A percentile compares a stretch with the other conserved stretches of the same genome.
phyloP scores from a whole-genome alignment of 1,139 yeast genomes.

The Geotrichum siamense region DNA sequence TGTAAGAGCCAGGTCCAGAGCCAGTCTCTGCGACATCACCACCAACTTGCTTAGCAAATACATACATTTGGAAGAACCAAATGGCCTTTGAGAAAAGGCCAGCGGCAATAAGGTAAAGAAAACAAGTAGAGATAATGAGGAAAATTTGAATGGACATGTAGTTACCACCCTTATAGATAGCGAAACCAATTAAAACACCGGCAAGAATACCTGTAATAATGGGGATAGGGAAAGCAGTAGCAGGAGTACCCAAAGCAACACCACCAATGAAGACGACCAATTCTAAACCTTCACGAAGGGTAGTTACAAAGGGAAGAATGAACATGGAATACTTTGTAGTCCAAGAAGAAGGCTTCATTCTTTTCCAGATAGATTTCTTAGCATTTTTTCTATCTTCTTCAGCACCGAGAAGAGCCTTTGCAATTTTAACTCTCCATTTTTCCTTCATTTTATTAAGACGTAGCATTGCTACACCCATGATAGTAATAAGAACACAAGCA shows the following conservation, averaged over 20 bases:
- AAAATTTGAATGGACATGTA: conserved; percentile 71
- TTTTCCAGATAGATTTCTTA: conserved; percentile 32
- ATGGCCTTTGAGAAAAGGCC: conserved; percentile 86
- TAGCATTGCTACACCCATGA: conserved; percentile 90
- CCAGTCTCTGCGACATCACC: conserved; percentile 87
- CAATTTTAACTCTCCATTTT: conserved; percentile 87
- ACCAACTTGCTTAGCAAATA: conserved; percentile 62
- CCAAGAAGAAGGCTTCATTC: conserved; percentile 34
- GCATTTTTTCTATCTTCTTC: conserved; percentile 32
- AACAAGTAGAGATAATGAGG: conserved; percentile 74
- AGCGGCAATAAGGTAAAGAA: conserved; percentile 79
- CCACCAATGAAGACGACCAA: conserved; percentile 87
- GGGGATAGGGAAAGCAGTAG: conserved; percentile 75
- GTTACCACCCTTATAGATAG: conserved; percentile 73
- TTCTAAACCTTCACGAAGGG: conserved; percentile 82
- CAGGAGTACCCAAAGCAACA: conserved; percentile 69
- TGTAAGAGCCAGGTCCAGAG: conserved; percentile 91
- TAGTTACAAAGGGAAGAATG: conserved; percentile 69
- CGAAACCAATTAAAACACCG: conserved; percentile 59
- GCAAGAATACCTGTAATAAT: conserved; percentile 63
- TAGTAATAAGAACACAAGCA: conserved; percentile 74
- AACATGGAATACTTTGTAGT: conserved; percentile 63
- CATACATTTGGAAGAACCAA: conserved; percentile 79
- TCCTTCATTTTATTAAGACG: conserved; percentile 85
- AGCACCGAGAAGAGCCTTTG: conserved; percentile 54